Percentiles rank a stretch among this genome's conserved stretches.
Conservation (phyloP, 306 rosid genomes). For the Cicer bijugum region DNA sequence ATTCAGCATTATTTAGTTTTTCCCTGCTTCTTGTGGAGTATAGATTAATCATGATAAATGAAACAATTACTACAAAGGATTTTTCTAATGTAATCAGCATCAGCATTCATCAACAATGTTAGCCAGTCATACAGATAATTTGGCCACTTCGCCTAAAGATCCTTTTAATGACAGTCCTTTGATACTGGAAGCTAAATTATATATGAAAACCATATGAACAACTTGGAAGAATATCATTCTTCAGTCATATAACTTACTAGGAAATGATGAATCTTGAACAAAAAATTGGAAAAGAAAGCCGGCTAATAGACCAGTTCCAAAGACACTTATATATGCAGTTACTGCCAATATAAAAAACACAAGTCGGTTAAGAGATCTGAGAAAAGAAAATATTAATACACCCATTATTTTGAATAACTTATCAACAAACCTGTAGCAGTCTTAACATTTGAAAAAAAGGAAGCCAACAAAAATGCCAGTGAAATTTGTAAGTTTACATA, state of each 20-base stretch:
- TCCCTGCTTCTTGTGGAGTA: no score
- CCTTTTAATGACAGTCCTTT: no score
- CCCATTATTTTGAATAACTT: conserved; percentile 14
- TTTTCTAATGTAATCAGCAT: no score
- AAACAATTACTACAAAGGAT: no score
- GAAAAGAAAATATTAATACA: conserved; percentile 35
- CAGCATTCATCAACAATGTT: no score
- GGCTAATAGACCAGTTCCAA: conserved; percentile 81
- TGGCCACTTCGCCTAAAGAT: no score
- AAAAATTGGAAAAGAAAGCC: conserved; percentile 67
- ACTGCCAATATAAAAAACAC: conserved; percentile 56
- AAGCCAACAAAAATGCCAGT: conserved; percentile 68
- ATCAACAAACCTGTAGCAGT: conserved; percentile 79
- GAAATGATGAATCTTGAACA: conserved; percentile 58
- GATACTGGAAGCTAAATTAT: no score
- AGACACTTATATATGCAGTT: conserved; percentile 67
- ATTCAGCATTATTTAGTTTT: no score
- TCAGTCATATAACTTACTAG: conserved; percentile 64
- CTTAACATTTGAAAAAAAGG: conserved; percentile 68
- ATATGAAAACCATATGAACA: no score
- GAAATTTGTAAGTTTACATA: conserved; percentile 85
- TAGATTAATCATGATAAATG: no score
- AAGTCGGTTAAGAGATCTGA: conserved; percentile 37
- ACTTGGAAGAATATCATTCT: no score
- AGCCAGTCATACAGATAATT: no score